phyloP scores from a whole-genome alignment of 768 basidiomycete species.

The Hygrophoropsis aurantiaca region DNA sequence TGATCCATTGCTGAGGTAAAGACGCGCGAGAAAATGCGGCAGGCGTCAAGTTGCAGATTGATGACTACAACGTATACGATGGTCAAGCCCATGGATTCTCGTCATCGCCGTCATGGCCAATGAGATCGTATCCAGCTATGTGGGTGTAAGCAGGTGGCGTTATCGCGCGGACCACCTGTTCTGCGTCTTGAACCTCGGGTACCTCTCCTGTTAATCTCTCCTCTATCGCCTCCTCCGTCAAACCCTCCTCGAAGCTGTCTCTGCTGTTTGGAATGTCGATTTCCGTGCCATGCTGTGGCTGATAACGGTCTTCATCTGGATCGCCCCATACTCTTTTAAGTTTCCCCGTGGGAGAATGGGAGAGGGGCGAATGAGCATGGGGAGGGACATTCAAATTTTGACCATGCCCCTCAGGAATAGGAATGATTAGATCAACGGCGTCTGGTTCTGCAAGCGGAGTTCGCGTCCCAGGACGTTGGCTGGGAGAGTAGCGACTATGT shows the following conservation, averaged over 20 bases:
- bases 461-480: conserved; percentile 1
- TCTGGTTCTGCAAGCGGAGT: conserved; percentile 44
- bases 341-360: conserved; percentile 6
- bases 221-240: background rate
- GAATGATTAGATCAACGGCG: conserved; percentile 85
- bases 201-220: background rate
- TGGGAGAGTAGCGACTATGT: conserved; percentile 1
- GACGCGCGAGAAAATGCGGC: too few species aligned
- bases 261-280: conserved; percentile 4
- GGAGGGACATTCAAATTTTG: conserved; percentile 10
- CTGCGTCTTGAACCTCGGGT: conserved; percentile 2
- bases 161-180: conserved; percentile 10
- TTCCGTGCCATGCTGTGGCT: background rate
- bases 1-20: too few species aligned
- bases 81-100: conserved; percentile 26
- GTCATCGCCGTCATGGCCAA: conserved; percentile 15
- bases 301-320: background rate
- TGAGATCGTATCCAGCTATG: conserved; percentile 7
- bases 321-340: conserved; percentile 27
- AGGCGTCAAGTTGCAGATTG: background rate
- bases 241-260: conserved; percentile 2
- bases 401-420: conserved; percentile 10
- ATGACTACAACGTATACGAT: background rate
- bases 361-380: conserved; percentile 12
- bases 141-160: conserved; percentile 19